phyloP scores from a whole-genome alignment of 2,329 filamentous ascomycete genomes.

The Fusarium hainanense region DNA sequence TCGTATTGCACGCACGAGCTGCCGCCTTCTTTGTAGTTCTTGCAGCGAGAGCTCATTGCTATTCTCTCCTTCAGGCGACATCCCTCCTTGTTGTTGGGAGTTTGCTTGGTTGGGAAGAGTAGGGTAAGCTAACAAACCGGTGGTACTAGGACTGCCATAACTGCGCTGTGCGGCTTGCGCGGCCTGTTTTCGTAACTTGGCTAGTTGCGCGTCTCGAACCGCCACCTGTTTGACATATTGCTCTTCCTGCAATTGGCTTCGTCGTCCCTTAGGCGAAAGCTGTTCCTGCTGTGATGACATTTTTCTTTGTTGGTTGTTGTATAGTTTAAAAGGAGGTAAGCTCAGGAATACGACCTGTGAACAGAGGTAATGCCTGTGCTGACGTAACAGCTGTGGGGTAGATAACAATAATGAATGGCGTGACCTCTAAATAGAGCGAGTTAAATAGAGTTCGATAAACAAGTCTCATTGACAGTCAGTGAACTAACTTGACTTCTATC shows the following conservation, averaged over 20 bases:
- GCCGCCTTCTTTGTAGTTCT: background rate
- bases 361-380: background rate
- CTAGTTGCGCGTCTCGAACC: background rate
- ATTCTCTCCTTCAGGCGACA: background rate
- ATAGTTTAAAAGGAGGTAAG: background rate
- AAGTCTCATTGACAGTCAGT: no score
- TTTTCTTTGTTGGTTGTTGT: background rate
- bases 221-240: background rate
- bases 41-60: background rate
- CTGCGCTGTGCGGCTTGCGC: background rate
- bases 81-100: background rate
- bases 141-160: background rate
- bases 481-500: no score
- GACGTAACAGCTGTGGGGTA: background rate
- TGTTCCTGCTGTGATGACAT: background rate
- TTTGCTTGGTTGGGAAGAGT: background rate
- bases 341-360: background rate
- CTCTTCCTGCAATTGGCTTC: background rate
- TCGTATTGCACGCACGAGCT: background rate
- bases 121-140: background rate
- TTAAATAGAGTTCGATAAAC: no score
- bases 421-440: no score
- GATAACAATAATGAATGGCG: no score
- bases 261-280: background rate
- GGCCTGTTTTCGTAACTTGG: background rate